Evolutionary conservation across 768 basidiomycete species (phyloP).

Genomic region (Leccinellum luteum): DNA sequence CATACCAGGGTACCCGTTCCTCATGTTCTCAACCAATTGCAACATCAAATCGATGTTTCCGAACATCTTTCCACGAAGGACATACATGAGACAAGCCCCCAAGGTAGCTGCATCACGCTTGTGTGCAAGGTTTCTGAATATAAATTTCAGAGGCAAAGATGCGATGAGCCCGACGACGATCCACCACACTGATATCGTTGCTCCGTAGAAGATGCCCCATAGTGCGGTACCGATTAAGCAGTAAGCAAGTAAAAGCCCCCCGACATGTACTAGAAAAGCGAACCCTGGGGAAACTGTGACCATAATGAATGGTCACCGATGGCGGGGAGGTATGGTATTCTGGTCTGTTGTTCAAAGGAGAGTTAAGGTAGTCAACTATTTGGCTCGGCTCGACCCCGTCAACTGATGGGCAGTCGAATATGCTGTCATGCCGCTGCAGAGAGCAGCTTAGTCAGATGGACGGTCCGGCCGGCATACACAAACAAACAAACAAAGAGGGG

Average conservation of each 20-base stretch:
- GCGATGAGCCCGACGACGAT: conserved; percentile 31
- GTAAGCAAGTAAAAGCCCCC: neutral
- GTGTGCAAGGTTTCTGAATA: conserved; percentile 28
- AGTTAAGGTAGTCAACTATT: too few species aligned
- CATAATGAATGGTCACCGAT: conserved; percentile 5
- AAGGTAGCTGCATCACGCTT: conserved; percentile 39
- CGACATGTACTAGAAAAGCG: conserved; percentile 5
- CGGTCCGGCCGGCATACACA: conserved; percentile 8
- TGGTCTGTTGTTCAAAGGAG: neutral
- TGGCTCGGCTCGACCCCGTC: too few species aligned
- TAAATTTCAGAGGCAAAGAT: conserved; percentile 34
- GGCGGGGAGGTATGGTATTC: too few species aligned
- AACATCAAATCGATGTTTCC: conserved; percentile 48
- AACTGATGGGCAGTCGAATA: too few species aligned
- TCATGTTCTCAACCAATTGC: conserved; percentile 34
- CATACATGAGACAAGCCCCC: conserved; percentile 46
- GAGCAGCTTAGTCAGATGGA: too few species aligned
- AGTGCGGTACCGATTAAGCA: neutral
- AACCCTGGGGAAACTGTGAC: conserved; percentile 10
- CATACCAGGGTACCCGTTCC: conserved; percentile 50
- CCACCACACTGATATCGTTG: conserved; percentile 38
- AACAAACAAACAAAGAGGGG: conserved; percentile 27
- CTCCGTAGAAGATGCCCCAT: conserved; percentile 13
- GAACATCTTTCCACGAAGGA: conserved; percentile 35
- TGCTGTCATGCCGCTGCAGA: too few species aligned